phyloP scores from a whole-genome alignment of 202 grass and related monocot species.

The Musa balbisiana region DNA sequence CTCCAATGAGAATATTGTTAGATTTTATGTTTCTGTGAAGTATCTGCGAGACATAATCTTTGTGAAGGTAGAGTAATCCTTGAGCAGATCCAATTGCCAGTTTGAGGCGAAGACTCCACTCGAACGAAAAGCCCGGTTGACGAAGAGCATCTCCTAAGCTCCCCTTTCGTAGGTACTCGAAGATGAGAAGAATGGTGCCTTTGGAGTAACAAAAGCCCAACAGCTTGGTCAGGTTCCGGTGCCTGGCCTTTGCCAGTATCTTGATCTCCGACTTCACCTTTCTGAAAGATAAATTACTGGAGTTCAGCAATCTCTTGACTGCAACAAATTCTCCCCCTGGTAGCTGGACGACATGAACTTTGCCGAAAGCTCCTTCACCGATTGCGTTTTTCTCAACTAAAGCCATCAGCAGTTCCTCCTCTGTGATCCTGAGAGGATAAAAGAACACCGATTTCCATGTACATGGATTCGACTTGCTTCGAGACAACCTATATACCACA shows the following conservation, averaged over 20 bases:
- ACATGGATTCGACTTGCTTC: background rate
- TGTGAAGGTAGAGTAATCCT: conserved; percentile 53
- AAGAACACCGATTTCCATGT: conserved; percentile 62
- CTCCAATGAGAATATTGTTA: conserved; percentile 49
- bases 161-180: conserved; percentile 45
- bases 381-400: conserved; percentile 42
- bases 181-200: conserved; percentile 41
- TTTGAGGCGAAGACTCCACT: conserved; percentile 40
- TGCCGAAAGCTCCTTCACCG: conserved; percentile 57
- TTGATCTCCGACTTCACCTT: conserved; percentile 54
- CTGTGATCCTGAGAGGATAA: conserved; percentile 44
- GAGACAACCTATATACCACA: conserved; percentile 24
- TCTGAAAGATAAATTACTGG: conserved; percentile 38
- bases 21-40: conserved; percentile 65
- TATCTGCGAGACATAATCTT: conserved; percentile 32
- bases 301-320: conserved; percentile 40
- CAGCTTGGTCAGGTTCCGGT: conserved; percentile 53
- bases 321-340: conserved; percentile 36
- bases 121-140: conserved; percentile 25
- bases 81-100: conserved; percentile 52
- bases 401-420: conserved; percentile 38
- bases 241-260: conserved; percentile 44
- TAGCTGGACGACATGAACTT: conserved; percentile 34
- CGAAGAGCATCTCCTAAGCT: conserved; percentile 46
- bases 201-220: conserved; percentile 51